phyloP scores from a whole-genome alignment of 2,329 filamentous ascomycete genomes.

The Sodiomyces alkalinus region DNA sequence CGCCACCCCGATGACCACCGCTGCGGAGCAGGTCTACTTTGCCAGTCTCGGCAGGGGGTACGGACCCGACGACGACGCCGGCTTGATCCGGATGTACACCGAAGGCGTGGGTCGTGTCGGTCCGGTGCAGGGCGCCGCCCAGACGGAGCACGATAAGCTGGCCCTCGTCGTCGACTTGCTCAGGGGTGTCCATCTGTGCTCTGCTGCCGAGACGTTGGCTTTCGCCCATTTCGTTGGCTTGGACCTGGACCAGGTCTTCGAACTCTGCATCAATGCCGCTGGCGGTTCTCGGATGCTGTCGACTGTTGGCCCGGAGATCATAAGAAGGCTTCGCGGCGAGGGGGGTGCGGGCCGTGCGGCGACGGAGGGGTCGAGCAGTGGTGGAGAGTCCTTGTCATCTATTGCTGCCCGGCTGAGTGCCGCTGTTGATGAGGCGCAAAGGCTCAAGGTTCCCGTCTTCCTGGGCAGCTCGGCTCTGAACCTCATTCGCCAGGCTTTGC shows the following conservation, averaged over 20 bases:
- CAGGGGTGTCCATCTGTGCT: constrained; percentile 46
- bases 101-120: constrained; percentile 20
- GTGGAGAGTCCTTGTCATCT: constrained; percentile 8
- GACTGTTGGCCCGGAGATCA: constrained; percentile 20
- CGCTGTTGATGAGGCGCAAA: constrained; percentile 25
- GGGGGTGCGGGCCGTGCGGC: constrained; percentile 10
- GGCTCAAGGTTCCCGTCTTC: constrained; percentile 23
- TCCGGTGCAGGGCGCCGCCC: constrained; percentile 11
- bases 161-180: constrained; percentile 45
- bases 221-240: constrained; percentile 41
- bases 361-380: constrained; percentile 8
- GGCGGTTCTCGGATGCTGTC: constrained; percentile 25
- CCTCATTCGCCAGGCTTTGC: constrained; percentile 11
- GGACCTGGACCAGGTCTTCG: constrained; percentile 24
- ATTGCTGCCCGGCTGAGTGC: constrained; percentile 18
- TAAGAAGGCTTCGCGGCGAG: constrained; percentile 18
- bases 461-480: constrained; percentile 24
- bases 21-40: constrained; percentile 17
- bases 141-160: constrained; percentile 20
- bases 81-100: constrained; percentile 17
- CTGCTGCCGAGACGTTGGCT: constrained; percentile 43
- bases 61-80: constrained; percentile 14
- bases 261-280: constrained; percentile 27
- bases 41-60: constrained; percentile 13
- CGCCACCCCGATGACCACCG: constrained; percentile 41